Evolutionary conservation across 345 rosid species (phyloP).

Genomic region (Clausena lansium): DNA sequence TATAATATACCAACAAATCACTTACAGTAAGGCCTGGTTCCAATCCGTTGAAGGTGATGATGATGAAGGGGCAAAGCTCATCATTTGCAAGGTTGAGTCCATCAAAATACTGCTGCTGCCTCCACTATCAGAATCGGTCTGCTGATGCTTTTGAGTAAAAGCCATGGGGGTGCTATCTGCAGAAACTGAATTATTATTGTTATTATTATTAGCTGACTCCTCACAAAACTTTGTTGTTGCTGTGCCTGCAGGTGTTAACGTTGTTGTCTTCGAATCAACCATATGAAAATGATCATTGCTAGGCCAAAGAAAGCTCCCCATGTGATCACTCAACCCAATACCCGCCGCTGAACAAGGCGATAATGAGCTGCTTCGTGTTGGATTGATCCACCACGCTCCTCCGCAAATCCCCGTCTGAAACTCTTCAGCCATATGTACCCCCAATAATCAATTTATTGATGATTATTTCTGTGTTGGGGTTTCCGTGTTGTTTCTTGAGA

Average conservation of each 20-base stretch:
- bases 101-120: slow-evolving; percentile 35
- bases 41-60: slow-evolving; percentile 36
- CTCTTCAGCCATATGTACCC: slow-evolving; percentile 64
- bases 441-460: neutral
- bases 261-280: slow-evolving; percentile 28
- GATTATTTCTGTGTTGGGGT: neutral
- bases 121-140: slow-evolving; percentile 31
- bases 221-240: slow-evolving; percentile 25
- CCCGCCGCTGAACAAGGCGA: slow-evolving; percentile 37
- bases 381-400: slow-evolving; percentile 58
- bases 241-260: neutral
- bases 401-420: slow-evolving; percentile 56
- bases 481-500: neutral
- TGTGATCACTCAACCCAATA: slow-evolving; percentile 8
- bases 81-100: slow-evolving; percentile 47
- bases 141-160: slow-evolving; percentile 27
- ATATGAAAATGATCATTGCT: slow-evolving; percentile 12
- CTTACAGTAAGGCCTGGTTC: slow-evolving; percentile 58
- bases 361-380: slow-evolving; percentile 36
- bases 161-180: slow-evolving; percentile 12
- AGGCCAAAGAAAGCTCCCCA: slow-evolving; percentile 34
- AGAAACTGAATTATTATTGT: slow-evolving; percentile 13
- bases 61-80: slow-evolving; percentile 37
- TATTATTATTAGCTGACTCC: slow-evolving; percentile 9
- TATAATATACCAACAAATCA: neutral